Base-by-base conservation (phyloP, 805 yeast species). In the Metschnikowia similis region DNA sequence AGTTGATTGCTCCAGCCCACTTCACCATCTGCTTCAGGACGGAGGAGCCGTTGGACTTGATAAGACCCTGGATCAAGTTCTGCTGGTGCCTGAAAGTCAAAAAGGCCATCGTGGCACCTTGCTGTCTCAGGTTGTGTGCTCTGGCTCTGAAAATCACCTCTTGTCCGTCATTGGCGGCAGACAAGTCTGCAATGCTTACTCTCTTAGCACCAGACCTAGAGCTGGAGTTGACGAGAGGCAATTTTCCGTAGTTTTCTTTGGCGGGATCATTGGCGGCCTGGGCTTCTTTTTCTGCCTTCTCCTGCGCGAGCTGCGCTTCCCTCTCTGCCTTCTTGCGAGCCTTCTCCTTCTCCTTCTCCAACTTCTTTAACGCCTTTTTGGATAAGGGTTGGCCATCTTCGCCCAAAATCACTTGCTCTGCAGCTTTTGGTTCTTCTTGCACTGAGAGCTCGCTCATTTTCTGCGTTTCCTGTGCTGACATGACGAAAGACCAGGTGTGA, bases 11-110 rank as follows among this genome's bases (percentile, higher is more conserved):
- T 35, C 92, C 88, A 28, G 90, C 86, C 96, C 97, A 94, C 74
- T 94, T 94, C 58, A 91, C 96, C 92, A 94, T 87, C 68, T 87
- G 96, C 73, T 94, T 94, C 47, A 96, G 87, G 43, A 94, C 78
- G 38, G 70, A 63, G 17, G 56, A 56, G 30, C 57, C 59, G 56
- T 65, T 67, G 41, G 84, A 72, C 54, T 83, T 83, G 62, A 82
- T 81, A 62, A 86, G 83, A 53, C 87, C 85, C 65, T 85, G 89
- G 56, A 91, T 75, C 54, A 94, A 77, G 51, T 87, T 96, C 77
- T 92, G 98, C 73, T 89, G 96, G 76, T 94, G 99, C 76, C 99
- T 87, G 61, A 94, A 83, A 27, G 96, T 83, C 61, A 92, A 72
- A 69, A 94, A 94, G 48, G 87, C 81, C 86, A 94, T 84, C 56